Percentiles rank a stretch among this genome's conserved stretches.
These are phyloP conservation scores for Neocallimastix lanati DNA, from an alignment of 192 early-diverging fungal species.

Conservation along the genomic window DNA sequence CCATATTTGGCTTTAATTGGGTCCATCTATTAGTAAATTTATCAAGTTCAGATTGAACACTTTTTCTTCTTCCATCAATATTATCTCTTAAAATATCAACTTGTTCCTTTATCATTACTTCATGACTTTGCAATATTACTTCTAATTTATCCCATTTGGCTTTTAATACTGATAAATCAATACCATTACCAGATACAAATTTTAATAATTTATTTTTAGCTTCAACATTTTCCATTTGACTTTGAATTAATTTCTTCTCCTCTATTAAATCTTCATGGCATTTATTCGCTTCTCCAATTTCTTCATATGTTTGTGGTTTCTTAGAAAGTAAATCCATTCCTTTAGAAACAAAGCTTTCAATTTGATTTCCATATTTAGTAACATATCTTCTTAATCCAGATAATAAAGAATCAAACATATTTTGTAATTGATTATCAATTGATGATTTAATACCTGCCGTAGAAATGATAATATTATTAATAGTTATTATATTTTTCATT, in stretches of 20 bases:
- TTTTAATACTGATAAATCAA: constrained; percentile 19
- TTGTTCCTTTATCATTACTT: constrained; percentile 37
- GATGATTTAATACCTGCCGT: constrained; percentile 30
- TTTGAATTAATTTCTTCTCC: constrained; percentile 9
- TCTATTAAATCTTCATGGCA: constrained; percentile 24
- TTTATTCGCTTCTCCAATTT: constrained; percentile 29
- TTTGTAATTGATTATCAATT: constrained; percentile 38
- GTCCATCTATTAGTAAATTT: constrained; percentile 29
- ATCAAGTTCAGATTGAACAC: constrained; percentile 15
- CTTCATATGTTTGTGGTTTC: constrained; percentile 25
- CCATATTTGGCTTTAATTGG: constrained; percentile 26
- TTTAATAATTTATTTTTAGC: constrained; percentile 31
- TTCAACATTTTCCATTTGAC: constrained; percentile 30
- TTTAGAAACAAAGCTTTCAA: constrained; percentile 27
- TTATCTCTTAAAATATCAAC: constrained; percentile 25
- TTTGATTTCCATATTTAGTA: constrained; percentile 9
- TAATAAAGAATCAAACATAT: constrained; percentile 30
- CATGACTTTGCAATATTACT: constrained; percentile 35
- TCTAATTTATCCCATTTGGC: constrained; percentile 32
- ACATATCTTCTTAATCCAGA: constrained; percentile 13
- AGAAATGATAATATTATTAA: constrained; percentile 33
- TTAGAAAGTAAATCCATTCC: constrained; percentile 22
- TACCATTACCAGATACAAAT: constrained; percentile 19
- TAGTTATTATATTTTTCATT: constrained; percentile 17
- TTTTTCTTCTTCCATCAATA: constrained; percentile 20